Base-by-base conservation (phyloP, 495 filamentous ascomycete genomes). In the Penicilliopsis zonata region DNA sequence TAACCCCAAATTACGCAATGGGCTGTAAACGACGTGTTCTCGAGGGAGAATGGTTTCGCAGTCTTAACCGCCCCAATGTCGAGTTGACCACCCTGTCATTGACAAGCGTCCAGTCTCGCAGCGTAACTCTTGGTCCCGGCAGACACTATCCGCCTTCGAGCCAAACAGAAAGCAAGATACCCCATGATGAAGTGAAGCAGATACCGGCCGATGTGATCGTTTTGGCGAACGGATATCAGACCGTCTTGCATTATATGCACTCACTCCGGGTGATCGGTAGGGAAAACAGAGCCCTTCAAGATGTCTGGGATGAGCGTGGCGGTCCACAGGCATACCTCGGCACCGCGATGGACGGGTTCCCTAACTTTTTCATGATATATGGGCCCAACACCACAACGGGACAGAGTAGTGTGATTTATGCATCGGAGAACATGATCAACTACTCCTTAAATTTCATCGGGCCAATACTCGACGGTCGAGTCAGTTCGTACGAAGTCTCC, bases 361-460 rank as follows among this genome's bases (percentile, higher is more conserved):
- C 77, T 0, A 82, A 82, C 35, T 72, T 80, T 49, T 82, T 82
- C 52, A 65, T 77, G 23, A 48, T 81, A 4, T 72, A 74, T 41
- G 77, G 77, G 0, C 77, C 77, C 0, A 81, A 81, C 37, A 77
- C 72, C 1, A 65, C 55, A 0, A 80, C 72, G 1, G 77, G 77
- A 0, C 78, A 82, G 49, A 64, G 57, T 1, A 74, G 66, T 20
- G 73, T 78, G 0, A 67, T 79, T 6, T 57, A 78, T 13, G 64
- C 65, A 0, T 64, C 57, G 6, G 77, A 82, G 43, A 76, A 76
- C 32, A 67, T 67, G 49, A 59, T 78, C 16, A 51, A 68, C 15
- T 65, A 68, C 31, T 61, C 40, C 2, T 19, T 67, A 29, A 52
- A 54, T 3, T 57, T 67, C 25, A 59, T 67, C 24, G 54, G 55